Evolutionary conservation across 495 filamentous ascomycete species (phyloP).

Genomic region (Penicillium paxilli): DNA sequence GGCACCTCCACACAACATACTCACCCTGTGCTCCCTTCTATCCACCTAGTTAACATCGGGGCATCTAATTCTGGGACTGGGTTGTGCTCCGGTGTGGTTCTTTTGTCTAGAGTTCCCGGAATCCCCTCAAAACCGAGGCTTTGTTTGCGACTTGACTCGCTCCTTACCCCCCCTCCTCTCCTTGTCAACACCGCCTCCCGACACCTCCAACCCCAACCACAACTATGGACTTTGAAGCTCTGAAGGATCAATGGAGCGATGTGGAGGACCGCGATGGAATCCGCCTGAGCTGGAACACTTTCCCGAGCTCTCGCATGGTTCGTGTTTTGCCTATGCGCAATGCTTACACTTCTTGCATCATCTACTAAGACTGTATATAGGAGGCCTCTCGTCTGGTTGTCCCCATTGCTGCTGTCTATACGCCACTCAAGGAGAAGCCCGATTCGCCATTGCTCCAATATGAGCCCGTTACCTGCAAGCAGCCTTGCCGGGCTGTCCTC

Average conservation of each 20-base stretch:
- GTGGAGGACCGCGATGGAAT: slow-evolving; percentile 97
- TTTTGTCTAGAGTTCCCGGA: slow-evolving; percentile 20
- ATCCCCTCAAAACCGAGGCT: slow-evolving; percentile 15
- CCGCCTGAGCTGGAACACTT: slow-evolving; percentile 98
- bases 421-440: slow-evolving; percentile 91
- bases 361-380: slow-evolving; percentile 46
- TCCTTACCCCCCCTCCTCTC: slow-evolving; percentile 22
- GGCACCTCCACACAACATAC: slow-evolving; percentile 38
- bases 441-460: slow-evolving; percentile 90
- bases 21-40: slow-evolving; percentile 15
- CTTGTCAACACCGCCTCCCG: slow-evolving; percentile 28
- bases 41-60: slow-evolving; percentile 20
- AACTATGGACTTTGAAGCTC: slow-evolving; percentile 72
- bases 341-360: slow-evolving; percentile 17
- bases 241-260: slow-evolving; percentile 98
- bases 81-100: slow-evolving; percentile 33
- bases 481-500: slow-evolving; percentile 91
- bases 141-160: slow-evolving; percentile 15
- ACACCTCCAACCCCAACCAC: slow-evolving; percentile 24
- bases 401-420: slow-evolving; percentile 95
- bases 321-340: slow-evolving; percentile 23
- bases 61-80: slow-evolving; percentile 26
- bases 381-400: slow-evolving; percentile 97
- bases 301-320: slow-evolving; percentile 97
- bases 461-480: slow-evolving; percentile 96